Conservation (phyloP, 768 basidiomycete species). For the Strobilomyces dryophilus region DNA sequence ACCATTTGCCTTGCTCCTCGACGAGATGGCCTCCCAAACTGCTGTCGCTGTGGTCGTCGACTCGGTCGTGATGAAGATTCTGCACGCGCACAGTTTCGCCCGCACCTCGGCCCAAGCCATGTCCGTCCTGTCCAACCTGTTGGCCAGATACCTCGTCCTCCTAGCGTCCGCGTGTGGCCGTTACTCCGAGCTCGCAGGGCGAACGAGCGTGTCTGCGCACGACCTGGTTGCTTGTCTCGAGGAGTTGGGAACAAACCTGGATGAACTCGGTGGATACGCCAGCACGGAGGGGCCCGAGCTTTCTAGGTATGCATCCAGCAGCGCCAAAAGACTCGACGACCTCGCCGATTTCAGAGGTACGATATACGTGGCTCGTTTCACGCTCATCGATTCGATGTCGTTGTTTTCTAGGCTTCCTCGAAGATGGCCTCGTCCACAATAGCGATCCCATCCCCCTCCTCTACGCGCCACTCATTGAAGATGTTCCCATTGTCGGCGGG, state of each 20-base stretch:
- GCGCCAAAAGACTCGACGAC: constrained; percentile 64
- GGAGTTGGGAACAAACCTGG: constrained; percentile 68
- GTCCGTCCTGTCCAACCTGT: constrained; percentile 66
- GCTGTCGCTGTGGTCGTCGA: constrained; percentile 61
- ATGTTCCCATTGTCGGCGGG: constrained; percentile 1
- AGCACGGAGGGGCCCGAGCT: constrained; percentile 66
- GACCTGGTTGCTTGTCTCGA: constrained; percentile 66
- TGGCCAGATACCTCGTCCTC: constrained; percentile 68
- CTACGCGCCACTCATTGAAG: constrained; percentile 38
- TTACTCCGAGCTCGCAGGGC: constrained; percentile 74
- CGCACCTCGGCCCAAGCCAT: constrained; percentile 72
- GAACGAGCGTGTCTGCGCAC: constrained; percentile 48
- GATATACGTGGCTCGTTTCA: constrained; percentile 23
- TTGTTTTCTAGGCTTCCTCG: constrained; percentile 52
- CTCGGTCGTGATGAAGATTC: constrained; percentile 59
- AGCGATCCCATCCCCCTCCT: constrained; percentile 55
- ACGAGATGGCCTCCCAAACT: constrained; percentile 33
- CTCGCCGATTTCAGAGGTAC: constrained; percentile 68
- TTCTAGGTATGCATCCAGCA: constrained; percentile 61
- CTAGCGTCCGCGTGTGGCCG: constrained; percentile 64
- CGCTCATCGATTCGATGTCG: constrained; percentile 15
- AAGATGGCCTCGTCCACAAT: constrained; percentile 51
- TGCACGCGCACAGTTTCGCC: constrained; percentile 76
- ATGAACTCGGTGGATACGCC: constrained; percentile 67
- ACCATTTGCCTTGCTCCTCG: background rate